Percentiles rank a stretch among this genome's conserved stretches.
These are phyloP conservation scores for Penicillium odoratum DNA, from an alignment of 495 filamentous ascomycete species.

Conservation along the genomic window DNA sequence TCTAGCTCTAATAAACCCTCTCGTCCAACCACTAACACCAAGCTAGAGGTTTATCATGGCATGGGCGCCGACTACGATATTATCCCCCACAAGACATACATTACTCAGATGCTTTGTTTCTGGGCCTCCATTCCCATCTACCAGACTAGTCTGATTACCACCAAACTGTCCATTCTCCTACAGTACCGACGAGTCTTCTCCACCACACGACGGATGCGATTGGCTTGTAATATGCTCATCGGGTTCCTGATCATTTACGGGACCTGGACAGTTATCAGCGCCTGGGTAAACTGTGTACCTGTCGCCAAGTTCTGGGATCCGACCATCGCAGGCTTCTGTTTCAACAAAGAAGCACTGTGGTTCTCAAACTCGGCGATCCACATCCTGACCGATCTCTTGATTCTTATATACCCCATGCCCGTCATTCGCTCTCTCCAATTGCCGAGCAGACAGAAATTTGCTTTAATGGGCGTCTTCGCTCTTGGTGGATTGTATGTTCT, in stretches of 20 bases:
- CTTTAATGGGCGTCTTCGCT: conserved; percentile 48
- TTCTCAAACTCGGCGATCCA: conserved; percentile 42
- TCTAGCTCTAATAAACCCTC: not conserved
- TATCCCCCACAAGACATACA: conserved; percentile 24
- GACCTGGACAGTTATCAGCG: conserved; percentile 36
- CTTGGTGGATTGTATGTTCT: conserved; percentile 47
- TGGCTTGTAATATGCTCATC: conserved; percentile 37
- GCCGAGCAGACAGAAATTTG: conserved; percentile 42
- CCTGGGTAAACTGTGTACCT: conserved; percentile 40
- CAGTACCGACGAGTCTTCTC: conserved; percentile 43
- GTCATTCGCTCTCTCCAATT: conserved; percentile 46
- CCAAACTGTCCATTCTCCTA: conserved; percentile 41
- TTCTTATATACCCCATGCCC: conserved; percentile 50
- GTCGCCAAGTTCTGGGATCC: conserved; percentile 38
- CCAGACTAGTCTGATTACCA: conserved; percentile 34
- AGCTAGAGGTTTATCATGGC: conserved; percentile 33
- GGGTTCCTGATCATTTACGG: conserved; percentile 38
- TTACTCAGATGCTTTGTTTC: conserved; percentile 39
- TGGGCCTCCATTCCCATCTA: conserved; percentile 40
- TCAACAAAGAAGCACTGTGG: conserved; percentile 37
- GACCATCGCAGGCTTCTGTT: conserved; percentile 30
- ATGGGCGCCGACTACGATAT: conserved; percentile 36
- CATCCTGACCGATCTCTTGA: conserved; percentile 50
- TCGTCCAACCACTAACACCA: conserved; percentile 10
- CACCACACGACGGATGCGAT: conserved; percentile 34